These are phyloP conservation scores for Pulveroboletus sp. DNA, from an alignment of 768 basidiomycete species.

Conservation along the genomic window DNA sequence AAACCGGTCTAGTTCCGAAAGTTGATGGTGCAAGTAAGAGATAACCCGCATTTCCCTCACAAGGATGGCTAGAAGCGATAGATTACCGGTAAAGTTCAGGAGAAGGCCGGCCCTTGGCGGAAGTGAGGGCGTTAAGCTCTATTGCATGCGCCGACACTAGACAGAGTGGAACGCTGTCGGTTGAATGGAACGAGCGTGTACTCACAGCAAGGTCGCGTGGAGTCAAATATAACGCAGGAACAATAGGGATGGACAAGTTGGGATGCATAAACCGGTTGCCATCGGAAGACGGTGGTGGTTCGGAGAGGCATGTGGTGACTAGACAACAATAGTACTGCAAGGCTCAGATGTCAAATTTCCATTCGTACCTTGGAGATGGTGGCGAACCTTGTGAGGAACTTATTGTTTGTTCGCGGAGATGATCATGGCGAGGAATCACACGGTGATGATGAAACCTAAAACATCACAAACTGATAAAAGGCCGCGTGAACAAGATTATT, in stretches of 20 bases:
- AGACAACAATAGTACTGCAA: slow-evolving; percentile 19
- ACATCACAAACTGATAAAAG: slow-evolving; percentile 15
- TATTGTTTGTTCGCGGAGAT: slow-evolving; percentile 27
- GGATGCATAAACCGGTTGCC: slow-evolving; percentile 15
- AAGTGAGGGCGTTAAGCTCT: slow-evolving; percentile 10
- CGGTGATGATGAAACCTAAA: slow-evolving; percentile 14
- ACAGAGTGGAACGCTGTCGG: slow-evolving; percentile 1
- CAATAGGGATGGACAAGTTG: slow-evolving; percentile 26
- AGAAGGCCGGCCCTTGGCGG: slow-evolving; percentile 11
- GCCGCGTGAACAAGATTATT: slow-evolving; percentile 4
- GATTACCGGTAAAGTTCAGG: slow-evolving; percentile 10
- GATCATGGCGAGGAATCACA: slow-evolving; percentile 6
- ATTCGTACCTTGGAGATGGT: slow-evolving; percentile 29
- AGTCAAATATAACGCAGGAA: slow-evolving; percentile 12
- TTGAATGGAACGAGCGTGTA: slow-evolving; percentile 3
- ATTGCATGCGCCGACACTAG: slow-evolving; percentile 2
- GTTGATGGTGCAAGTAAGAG: slow-evolving; percentile 13
- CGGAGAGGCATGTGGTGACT: slow-evolving; percentile 5
- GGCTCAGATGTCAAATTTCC: slow-evolving; percentile 12
- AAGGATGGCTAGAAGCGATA: slow-evolving; percentile 2
- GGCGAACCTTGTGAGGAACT: slow-evolving; percentile 25
- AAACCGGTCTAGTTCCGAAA: slow-evolving; percentile 36
- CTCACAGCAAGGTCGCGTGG: slow-evolving; percentile 11
- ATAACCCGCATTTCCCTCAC: slow-evolving; percentile 19
- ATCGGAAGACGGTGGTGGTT: not conserved